Evolutionary conservation across 306 rosid species (phyloP).

Genomic region (Cicer cuneatum): DNA sequence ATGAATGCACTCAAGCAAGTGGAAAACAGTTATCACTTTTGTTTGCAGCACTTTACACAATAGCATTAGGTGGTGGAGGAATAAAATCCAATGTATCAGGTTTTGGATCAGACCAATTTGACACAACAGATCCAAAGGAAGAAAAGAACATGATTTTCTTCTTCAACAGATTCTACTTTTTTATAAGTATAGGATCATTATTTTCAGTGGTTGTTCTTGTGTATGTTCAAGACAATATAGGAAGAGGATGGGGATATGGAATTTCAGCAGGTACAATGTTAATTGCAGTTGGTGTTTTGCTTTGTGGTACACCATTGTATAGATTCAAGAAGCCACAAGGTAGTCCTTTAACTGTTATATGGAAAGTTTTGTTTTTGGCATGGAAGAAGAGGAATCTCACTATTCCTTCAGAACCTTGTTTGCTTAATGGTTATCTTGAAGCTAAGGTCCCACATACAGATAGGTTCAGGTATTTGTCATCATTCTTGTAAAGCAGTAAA

Average conservation of each 20-base stretch:
- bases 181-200: conserved; percentile 80
- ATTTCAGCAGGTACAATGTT: conserved; percentile 81
- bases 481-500: background rate
- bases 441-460: conserved; percentile 72
- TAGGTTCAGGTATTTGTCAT: conserved; percentile 59
- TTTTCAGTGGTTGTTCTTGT: conserved; percentile 82
- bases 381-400: conserved; percentile 73
- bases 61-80: conserved; percentile 89
- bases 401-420: conserved; percentile 64
- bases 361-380: conserved; percentile 85
- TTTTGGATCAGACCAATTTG: conserved; percentile 85
- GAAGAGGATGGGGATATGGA: conserved; percentile 92
- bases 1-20: conserved; percentile 63
- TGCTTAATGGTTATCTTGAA: conserved; percentile 66
- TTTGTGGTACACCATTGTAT: conserved; percentile 69
- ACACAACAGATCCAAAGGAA: conserved; percentile 68
- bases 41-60: conserved; percentile 72
- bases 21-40: conserved; percentile 71
- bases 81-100: conserved; percentile 94
- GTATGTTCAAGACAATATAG: conserved; percentile 82
- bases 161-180: conserved; percentile 94
- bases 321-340: conserved; percentile 79
- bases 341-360: conserved; percentile 82
- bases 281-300: conserved; percentile 60
- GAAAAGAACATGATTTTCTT: conserved; percentile 86